Evolutionary conservation across 1,139 yeast genomes (phyloP), one percentile per base, ranked within the genome.

Genomic region (Kodamaea sp.): DNA sequence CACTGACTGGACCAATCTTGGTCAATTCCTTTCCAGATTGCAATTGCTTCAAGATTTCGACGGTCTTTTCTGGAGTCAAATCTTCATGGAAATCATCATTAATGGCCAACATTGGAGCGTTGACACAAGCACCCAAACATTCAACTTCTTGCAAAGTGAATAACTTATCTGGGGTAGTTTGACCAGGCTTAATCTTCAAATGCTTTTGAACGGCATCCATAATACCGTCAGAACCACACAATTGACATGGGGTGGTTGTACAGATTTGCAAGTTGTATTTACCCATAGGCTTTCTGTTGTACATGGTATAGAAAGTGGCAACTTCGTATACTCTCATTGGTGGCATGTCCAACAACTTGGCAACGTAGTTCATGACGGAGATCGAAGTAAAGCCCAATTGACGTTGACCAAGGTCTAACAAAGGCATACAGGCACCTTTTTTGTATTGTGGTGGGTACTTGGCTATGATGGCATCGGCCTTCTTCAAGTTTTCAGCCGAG

Each of bases 271-370:
- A 65, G 58, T 84, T 85, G 62, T 79, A 84, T 60, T 86, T 85
- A 48, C 96, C 95, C 78, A 87, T 81, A 39, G 95, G 95, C 52
- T 78, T 74, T 64, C 95, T 80, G 67, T 85, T 85, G 70, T 82
- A 87, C 96, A 87, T 87, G 54, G 96, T 86, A 68, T 87, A 87
- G 68, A 87, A 87, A 35, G 95, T 84, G 31, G 96, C 96, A 45
- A 87, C 96, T 63, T 87, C 96, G 63, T 87, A 87, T 26, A 87
- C 96, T 69, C 96, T 79, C 96, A 87, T 87, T 47, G 95, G 95
- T 26, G 96, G 96, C 83, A 87, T 84, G 56, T 86, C 92, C 56
- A 86, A 75, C 57, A 84, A 58, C 64, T 83, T 79, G 44, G 95
- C 96, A 32, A 87, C 95, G 60, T 90, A 89, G 68, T 90, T 88